Evolutionary conservation across 352 stramenopile species (phyloP).

Genomic region (Phytophthora europaea): DNA sequence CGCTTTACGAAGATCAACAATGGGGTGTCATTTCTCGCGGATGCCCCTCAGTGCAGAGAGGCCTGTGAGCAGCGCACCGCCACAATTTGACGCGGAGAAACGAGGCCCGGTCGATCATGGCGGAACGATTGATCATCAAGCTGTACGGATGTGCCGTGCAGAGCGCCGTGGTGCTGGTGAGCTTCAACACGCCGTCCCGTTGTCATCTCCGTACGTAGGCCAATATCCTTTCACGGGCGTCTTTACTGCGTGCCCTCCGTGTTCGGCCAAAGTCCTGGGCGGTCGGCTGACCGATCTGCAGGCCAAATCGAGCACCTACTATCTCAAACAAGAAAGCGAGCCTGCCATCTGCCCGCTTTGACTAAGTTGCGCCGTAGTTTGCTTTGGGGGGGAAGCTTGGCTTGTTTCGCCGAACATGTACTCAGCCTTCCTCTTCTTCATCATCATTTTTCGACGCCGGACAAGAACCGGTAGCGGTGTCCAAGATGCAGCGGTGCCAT

Average conservation of each 20-base stretch:
- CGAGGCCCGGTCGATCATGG: constrained; percentile 17
- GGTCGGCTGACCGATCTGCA: constrained; percentile 2
- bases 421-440: constrained; percentile 8
- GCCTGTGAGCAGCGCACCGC: constrained; percentile 9
- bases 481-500: background rate
- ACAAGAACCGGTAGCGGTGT: constrained; percentile 6
- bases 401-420: background rate
- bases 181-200: constrained; percentile 38
- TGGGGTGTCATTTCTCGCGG: constrained; percentile 21
- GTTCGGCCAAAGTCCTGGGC: background rate
- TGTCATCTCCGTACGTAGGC: constrained; percentile 15
- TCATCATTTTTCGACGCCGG: constrained; percentile 23
- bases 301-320: constrained; percentile 29
- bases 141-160: constrained; percentile 38
- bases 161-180: constrained; percentile 7
- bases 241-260: constrained; percentile 1
- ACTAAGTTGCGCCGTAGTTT: constrained; percentile 23
- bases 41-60: constrained; percentile 33
- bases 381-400: too few species aligned
- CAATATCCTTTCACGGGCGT: constrained; percentile 1
- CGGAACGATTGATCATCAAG: constrained; percentile 29
- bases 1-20: constrained; percentile 24
- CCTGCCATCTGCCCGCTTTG: constrained; percentile 6
- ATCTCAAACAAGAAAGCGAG: constrained; percentile 9
- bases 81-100: constrained; percentile 41